A percentile compares a stretch with the other conserved stretches of the same genome.
These are phyloP conservation scores for Lichtheimia ornata DNA, from an alignment of 371 early-diverging fungal genomes.

Conservation along the genomic window DNA sequence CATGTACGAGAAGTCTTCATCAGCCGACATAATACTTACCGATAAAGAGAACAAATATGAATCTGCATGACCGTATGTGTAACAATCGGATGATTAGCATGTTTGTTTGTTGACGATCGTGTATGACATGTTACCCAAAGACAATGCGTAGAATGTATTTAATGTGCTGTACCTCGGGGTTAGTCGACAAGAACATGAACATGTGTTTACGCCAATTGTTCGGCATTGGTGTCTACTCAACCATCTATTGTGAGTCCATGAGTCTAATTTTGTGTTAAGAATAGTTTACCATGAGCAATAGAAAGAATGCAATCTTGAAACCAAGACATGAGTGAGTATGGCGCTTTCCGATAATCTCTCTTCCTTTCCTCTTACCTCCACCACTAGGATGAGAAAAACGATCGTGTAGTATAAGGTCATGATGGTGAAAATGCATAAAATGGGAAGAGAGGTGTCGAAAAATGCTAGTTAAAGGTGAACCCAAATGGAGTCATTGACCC, in stretches of 20 bases:
- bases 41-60: slow-evolving; percentile 16
- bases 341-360: neutral
- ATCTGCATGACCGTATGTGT: slow-evolving; percentile 6
- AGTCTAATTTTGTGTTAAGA: neutral
- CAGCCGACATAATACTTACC: neutral
- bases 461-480: no score
- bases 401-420: slow-evolving; percentile 19
- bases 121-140: slow-evolving; percentile 11
- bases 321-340: neutral
- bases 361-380: slow-evolving; percentile 4
- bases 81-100: neutral
- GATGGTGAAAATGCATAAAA: no score
- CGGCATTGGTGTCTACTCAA: slow-evolving; percentile 4
- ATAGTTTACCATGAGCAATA: slow-evolving; percentile 10
- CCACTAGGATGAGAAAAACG: slow-evolving; percentile 13
- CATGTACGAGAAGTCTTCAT: neutral
- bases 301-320: slow-evolving; percentile 10
- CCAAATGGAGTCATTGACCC: no score
- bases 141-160: slow-evolving; percentile 15
- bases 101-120: neutral
- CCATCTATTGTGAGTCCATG: neutral
- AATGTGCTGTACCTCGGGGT: slow-evolving; percentile 11
- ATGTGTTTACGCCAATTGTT: slow-evolving; percentile 6
- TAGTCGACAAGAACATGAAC: slow-evolving; percentile 10
- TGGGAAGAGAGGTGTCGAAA: no score